These are phyloP conservation scores for Beauveria scarabaeidicola DNA, from an alignment of 2,329 filamentous ascomycete species.

Conservation along the genomic window DNA sequence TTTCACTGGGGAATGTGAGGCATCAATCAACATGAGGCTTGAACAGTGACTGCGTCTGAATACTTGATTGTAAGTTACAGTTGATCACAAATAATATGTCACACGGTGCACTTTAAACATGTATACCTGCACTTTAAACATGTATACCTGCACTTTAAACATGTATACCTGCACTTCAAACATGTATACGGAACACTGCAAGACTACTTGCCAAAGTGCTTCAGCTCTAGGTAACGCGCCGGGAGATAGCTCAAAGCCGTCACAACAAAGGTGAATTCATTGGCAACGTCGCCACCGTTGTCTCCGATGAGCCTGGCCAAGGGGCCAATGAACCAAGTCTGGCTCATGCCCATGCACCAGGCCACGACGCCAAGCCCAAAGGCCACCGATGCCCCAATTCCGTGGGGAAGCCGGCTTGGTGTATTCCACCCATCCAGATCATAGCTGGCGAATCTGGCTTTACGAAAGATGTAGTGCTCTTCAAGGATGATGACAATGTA, in stretches of 20 bases:
- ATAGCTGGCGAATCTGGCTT: conserved; percentile 30
- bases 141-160: neutral
- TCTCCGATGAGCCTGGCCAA: conserved; percentile 47
- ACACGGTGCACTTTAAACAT: neutral
- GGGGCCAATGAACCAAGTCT: conserved; percentile 48
- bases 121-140: no score
- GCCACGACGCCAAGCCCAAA: conserved; percentile 34
- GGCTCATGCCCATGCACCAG: conserved; percentile 46
- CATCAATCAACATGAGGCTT: neutral
- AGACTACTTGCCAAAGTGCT: conserved; percentile 10
- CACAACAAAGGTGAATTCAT: conserved; percentile 32
- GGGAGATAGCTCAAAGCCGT: conserved; percentile 32
- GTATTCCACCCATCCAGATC: conserved; percentile 38
- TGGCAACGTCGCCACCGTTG: conserved; percentile 50
- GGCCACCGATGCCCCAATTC: conserved; percentile 33
- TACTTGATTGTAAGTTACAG: no score
- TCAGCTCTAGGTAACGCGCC: conserved; percentile 33
- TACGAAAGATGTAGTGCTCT: conserved; percentile 35
- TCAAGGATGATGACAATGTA: conserved; percentile 32
- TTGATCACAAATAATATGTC: no score
- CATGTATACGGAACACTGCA: neutral
- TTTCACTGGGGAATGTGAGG: neutral
- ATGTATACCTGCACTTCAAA: neutral
- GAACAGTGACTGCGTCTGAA: neutral
- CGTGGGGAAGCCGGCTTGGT: conserved; percentile 30